These are phyloP conservation scores for Giardia muris DNA, from an alignment of 208 protist genomes.

Conservation along the genomic window DNA sequence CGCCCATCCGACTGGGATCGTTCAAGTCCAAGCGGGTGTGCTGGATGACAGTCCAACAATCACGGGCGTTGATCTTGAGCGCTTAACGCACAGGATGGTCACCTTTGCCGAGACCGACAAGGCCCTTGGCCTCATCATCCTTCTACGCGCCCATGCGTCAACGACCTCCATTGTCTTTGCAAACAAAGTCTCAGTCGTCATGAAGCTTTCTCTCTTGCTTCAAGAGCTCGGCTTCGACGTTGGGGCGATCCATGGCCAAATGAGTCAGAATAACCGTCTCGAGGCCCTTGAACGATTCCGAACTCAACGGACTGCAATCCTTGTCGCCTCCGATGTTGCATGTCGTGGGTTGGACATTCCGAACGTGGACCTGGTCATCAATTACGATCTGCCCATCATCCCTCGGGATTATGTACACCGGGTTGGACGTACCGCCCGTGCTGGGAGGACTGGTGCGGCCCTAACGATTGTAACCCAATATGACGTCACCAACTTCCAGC, in stretches of 20 bases:
- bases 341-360: conserved; percentile 86
- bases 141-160: neutral
- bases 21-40: neutral
- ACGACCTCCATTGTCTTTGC: neutral
- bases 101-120: neutral
- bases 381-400: conserved; percentile 85
- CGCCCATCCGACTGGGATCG: neutral
- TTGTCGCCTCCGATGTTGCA: conserved; percentile 84
- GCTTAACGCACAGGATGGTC: neutral
- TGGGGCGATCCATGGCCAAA: neutral
- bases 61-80: neutral
- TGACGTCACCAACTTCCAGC: neutral
- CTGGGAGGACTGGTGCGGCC: conserved; percentile 74
- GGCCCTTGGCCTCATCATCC: neutral
- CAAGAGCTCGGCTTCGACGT: neutral
- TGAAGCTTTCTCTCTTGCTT: neutral
- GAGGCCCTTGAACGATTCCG: neutral
- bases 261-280: neutral
- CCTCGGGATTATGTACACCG: conserved; percentile 98
- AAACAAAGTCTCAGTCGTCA: neutral
- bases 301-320: neutral
- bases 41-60: neutral
- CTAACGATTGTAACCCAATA: conserved; percentile 50
- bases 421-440: conserved; percentile 93
- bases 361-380: conserved; percentile 84